These are phyloP conservation scores for Diaporthe ampelina DNA, from an alignment of 2,329 filamentous ascomycete genomes.

Conservation along the genomic window DNA sequence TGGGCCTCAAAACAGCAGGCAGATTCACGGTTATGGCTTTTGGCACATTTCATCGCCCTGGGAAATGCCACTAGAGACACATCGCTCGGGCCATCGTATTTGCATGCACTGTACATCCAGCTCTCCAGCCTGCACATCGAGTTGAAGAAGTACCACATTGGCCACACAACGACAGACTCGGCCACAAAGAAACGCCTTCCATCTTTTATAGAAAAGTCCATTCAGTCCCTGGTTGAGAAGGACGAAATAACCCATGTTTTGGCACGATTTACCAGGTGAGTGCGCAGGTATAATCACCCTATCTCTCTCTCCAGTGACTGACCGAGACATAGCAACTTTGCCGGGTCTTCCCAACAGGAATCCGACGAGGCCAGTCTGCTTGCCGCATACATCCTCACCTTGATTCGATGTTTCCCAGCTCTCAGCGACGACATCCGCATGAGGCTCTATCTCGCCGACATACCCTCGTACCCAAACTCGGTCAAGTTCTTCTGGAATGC, in stretches of 20 bases:
- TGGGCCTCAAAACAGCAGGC: constrained; percentile 48
- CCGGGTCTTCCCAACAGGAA: constrained; percentile 51
- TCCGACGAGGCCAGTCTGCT: constrained; percentile 77
- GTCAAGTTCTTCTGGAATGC: constrained; percentile 89
- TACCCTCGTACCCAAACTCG: constrained; percentile 70
- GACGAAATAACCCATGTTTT: constrained; percentile 78
- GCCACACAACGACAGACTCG: constrained; percentile 49
- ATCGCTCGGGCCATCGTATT: constrained; percentile 56
- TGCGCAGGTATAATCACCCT: constrained; percentile 37
- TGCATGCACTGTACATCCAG: constrained; percentile 68
- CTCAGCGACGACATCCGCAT: constrained; percentile 91
- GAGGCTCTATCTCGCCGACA: constrained; percentile 87
- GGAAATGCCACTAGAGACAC: constrained; percentile 56
- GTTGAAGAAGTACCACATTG: constrained; percentile 63
- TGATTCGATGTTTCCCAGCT: constrained; percentile 87
- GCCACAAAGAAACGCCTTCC: constrained; percentile 55
- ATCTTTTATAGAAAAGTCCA: constrained; percentile 73
- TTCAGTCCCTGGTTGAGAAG: constrained; percentile 81
- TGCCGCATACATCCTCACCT: constrained; percentile 87
- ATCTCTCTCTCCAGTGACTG: neutral
- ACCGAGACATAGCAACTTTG: constrained; percentile 46
- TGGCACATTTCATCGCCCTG: constrained; percentile 76
- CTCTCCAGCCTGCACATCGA: constrained; percentile 65
- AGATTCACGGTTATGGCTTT: constrained; percentile 70
- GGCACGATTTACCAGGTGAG: constrained; percentile 56